Conservation (phyloP, 169 alveolate species). For the Cryptosporidium sp. region DNA sequence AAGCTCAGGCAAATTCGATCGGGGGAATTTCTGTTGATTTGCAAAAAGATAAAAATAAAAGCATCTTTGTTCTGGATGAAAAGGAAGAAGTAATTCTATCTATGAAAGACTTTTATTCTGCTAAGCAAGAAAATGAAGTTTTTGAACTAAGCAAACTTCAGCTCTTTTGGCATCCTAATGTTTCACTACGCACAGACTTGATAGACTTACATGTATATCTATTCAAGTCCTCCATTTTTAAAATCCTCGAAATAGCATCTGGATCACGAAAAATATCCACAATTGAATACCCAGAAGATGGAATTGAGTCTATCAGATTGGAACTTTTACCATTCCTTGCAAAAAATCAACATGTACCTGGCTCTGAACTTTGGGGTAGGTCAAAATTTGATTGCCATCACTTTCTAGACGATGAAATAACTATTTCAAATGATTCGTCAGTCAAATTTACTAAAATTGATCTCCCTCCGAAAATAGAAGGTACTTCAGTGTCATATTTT, state of each 20-base stretch:
- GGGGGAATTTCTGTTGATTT: constrained; percentile 63
- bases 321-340: constrained; percentile 59
- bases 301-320: constrained; percentile 61
- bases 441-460: constrained; percentile 29
- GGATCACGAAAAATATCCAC: not conserved
- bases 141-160: constrained; percentile 45
- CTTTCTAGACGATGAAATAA: constrained; percentile 34
- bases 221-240: constrained; percentile 62
- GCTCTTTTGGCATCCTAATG: constrained; percentile 60
- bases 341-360: constrained; percentile 64
- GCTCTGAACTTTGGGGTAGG: constrained; percentile 72
- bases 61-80: constrained; percentile 50
- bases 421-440: not conserved
- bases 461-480: constrained; percentile 55
- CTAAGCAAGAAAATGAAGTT: constrained; percentile 48
- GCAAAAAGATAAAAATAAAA: constrained; percentile 51
- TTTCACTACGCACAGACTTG: constrained; percentile 26
- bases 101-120: constrained; percentile 53
- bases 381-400: constrained; percentile 61
- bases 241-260: constrained; percentile 8
- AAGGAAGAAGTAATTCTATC: constrained; percentile 14
- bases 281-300: constrained; percentile 59
- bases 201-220: constrained; percentile 55
- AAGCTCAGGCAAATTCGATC: constrained; percentile 1
- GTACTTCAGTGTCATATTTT: constrained; percentile 44